A percentile compares a stretch with the other conserved stretches of the same genome.
Conservation (phyloP, 805 yeast species). For the Nakazawaea pomicola region DNA sequence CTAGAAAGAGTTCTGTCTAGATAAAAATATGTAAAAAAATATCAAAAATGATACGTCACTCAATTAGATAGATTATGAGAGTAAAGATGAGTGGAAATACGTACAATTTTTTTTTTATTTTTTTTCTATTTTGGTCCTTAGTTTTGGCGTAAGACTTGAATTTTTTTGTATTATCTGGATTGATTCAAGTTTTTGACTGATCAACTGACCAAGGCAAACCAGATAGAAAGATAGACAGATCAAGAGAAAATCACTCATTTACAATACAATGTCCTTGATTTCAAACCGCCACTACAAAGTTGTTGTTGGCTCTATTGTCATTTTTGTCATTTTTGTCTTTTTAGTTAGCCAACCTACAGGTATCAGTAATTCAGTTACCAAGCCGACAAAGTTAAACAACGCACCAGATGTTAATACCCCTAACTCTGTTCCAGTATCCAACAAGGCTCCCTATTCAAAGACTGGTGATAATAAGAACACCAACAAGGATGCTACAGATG, state of each 20-base stretch:
- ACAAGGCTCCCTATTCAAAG: slow-evolving; percentile 16
- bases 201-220: too few relatives aligned
- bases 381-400: slow-evolving; percentile 12
- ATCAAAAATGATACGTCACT: too few relatives aligned
- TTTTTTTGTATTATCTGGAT: too few relatives aligned
- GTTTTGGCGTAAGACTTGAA: too few relatives aligned
- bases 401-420: slow-evolving; percentile 8
- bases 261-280: slow-evolving; percentile 18
- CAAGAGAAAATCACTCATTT: too few relatives aligned
- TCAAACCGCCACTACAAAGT: slow-evolving; percentile 48
- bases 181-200: too few relatives aligned
- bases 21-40: too few relatives aligned
- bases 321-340: slow-evolving; percentile 45
- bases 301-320: slow-evolving; percentile 43
- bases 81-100: background rate
- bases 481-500: slow-evolving; percentile 4
- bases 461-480: slow-evolving; percentile 11
- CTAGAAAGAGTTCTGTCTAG: too few relatives aligned
- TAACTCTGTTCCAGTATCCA: slow-evolving; percentile 14
- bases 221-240: too few relatives aligned
- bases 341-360: slow-evolving; percentile 40
- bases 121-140: too few relatives aligned
- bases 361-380: slow-evolving; percentile 28
- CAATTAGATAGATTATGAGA: background rate
- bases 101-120: too few relatives aligned